Base-by-base conservation (phyloP, 129 eudicot genomes). In the Mikania micrantha region DNA sequence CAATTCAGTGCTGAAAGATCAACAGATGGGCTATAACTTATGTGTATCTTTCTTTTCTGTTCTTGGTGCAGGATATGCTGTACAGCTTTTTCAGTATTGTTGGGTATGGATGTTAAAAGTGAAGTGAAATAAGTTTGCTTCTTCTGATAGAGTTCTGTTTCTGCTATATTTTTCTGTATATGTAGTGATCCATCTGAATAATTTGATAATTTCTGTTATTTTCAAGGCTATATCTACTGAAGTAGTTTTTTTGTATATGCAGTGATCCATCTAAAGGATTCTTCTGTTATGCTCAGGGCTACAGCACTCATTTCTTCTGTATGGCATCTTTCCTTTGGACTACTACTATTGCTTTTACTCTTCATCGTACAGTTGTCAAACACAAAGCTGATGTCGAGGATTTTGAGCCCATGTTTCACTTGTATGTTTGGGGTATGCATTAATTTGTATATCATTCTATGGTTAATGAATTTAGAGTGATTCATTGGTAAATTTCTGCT, bases 181-280 rank as follows among this genome's bases (percentile, higher is more conserved):
- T 81, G 85, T 80, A 86, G 86, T 77, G 95, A 82, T 78, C 94
- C 96, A 41, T 89, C 85, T 9, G n/a, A 86, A 83, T 54, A 87
- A 15, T 90, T 80, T 57, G n/a, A n/a, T n/a, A n/a, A n/a, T n/a
- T 74, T 87, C 58, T 81, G 87, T 70, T 82, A 72, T 85, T 80
- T 66, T n/a, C 90, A 82, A 74, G 90, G 86, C 64, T 79, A 83
- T 56, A 85, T 8, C 9, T 20, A 19, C 61, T 54, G 27, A 54
- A 11, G 12, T 54, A 27, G 35, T 54, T 2, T n/a, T 57, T 90
- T 83, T 60, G 28, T 56, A 49, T 45, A 42, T 88, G 88, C 81
- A 92, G 98, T 79, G 98, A 92, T 84, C 98, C 98, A 36, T 92
- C 96, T 22, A 88, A 90, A 74, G 98, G 98, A 63, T 88, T 86